Base-by-base conservation (phyloP, 1,284 basidiomycete genomes). In the Calocybe gambosa region DNA sequence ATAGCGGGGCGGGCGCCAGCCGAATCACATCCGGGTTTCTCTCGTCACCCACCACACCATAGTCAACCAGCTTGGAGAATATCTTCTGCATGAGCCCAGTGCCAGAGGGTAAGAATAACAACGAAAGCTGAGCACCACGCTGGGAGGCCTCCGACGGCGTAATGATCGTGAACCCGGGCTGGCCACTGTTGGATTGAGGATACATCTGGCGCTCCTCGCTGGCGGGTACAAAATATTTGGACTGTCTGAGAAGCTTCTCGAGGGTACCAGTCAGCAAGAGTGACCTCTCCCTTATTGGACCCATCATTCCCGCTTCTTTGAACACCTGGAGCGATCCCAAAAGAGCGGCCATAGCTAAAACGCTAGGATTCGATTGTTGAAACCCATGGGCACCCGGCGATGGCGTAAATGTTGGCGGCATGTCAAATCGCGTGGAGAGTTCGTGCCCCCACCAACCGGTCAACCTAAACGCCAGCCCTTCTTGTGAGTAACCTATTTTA, bases 401-500 rank as follows among this genome's bases (percentile, higher is more conserved):
- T 2, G 93, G 85, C 33, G 80, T 78, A 67, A 97, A 99, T 42
- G 65, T 70, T 15, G 85, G 73, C 13, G 85, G 85, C 95, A 98
- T 98, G 49, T 81, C 72, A 71, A 99, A 99, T 33, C 96, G 85
- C 31, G 91, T 94, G 47, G 71, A 63, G 18, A 82, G 75, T 59
- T 93, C 82, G 64, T 98, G 93, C 39, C 96, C 95, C 92, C 93
- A 99, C 95, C 95, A 99, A 28, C 96, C 95, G 18, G 93, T 86
- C 49, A 85, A 83, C 59, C 94, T 92, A 57, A 21, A 46, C 21
- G 21, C 42, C 50, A 53, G 53, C 50, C 45, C 48, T 52, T 8
- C 37, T 46, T 37, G 40, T 37, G 23, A 29, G 38, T 29, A 38
- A 31, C 12, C 29, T n/a, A 13, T 6, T 31, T 6, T 8, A 3